These are phyloP conservation scores for Curvularia verruculosa DNA, from an alignment of 2,329 filamentous ascomycete species.

Conservation along the genomic window DNA sequence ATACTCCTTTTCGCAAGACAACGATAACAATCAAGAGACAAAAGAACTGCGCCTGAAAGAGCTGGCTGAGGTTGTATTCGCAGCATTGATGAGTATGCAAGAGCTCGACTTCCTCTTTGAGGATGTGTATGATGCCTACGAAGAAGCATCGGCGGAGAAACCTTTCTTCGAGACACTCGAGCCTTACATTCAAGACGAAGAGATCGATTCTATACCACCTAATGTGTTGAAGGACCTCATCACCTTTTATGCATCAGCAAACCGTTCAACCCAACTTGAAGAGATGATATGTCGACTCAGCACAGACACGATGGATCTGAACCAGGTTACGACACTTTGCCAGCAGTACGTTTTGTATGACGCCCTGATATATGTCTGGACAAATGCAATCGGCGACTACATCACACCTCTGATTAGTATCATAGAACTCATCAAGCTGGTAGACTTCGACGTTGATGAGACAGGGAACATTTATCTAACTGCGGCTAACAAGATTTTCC, in stretches of 20 bases:
- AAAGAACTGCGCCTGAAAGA: slow-evolving; percentile 70
- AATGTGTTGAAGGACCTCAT: slow-evolving; percentile 86
- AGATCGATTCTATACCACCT: slow-evolving; percentile 77
- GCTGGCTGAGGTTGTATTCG: slow-evolving; percentile 81
- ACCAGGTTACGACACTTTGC: slow-evolving; percentile 88
- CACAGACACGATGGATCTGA: slow-evolving; percentile 87
- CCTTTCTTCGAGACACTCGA: slow-evolving; percentile 90
- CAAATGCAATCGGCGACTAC: slow-evolving; percentile 85
- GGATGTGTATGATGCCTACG: slow-evolving; percentile 87
- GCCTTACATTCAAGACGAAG: slow-evolving; percentile 80
- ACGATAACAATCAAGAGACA: slow-evolving; percentile 58
- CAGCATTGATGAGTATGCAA: slow-evolving; percentile 77
- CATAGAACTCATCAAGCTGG: slow-evolving; percentile 65
- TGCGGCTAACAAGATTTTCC: slow-evolving; percentile 88
- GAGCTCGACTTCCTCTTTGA: slow-evolving; percentile 88
- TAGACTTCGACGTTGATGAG: slow-evolving; percentile 61
- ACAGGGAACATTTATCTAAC: slow-evolving; percentile 68
- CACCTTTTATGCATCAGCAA: slow-evolving; percentile 76
- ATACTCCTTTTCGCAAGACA: slow-evolving; percentile 76
- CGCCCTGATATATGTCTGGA: slow-evolving; percentile 96
- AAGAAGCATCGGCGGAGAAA: slow-evolving; percentile 73
- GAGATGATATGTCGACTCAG: slow-evolving; percentile 95
- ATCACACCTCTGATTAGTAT: slow-evolving; percentile 89
- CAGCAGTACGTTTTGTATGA: slow-evolving; percentile 93
- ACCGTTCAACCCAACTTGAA: slow-evolving; percentile 79